These are phyloP conservation scores for Ogataea pini DNA, from an alignment of 805 yeast genomes.

Conservation along the genomic window DNA sequence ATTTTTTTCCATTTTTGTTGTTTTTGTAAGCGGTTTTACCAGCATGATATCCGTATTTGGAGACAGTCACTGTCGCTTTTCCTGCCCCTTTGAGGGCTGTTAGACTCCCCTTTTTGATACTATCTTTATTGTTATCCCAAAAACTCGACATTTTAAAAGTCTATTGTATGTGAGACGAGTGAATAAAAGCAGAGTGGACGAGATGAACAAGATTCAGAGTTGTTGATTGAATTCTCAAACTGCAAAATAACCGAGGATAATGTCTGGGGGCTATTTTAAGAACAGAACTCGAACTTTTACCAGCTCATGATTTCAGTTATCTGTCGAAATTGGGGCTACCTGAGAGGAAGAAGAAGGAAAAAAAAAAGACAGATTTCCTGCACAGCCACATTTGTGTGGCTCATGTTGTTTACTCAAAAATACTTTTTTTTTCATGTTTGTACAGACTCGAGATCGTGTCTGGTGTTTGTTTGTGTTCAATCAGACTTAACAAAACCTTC, in stretches of 20 bases:
- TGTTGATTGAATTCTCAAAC: no score
- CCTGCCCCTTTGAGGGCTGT: slow-evolving; percentile 54
- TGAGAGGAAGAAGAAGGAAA: background rate
- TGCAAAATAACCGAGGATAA: background rate
- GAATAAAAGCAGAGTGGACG: no score
- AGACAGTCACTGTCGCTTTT: slow-evolving; percentile 47
- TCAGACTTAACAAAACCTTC: no score
- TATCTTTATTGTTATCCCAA: slow-evolving; percentile 54
- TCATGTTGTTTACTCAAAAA: background rate
- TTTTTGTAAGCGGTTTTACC: slow-evolving; percentile 53
- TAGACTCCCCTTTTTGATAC: slow-evolving; percentile 49
- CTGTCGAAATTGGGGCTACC: background rate
- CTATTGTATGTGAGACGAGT: background rate
- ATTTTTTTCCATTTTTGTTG: slow-evolving; percentile 31
- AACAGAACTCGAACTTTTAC: background rate
- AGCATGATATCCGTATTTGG: slow-evolving; percentile 46
- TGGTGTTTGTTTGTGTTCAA: no score
- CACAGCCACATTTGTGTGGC: background rate
- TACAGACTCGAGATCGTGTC: no score
- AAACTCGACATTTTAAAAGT: slow-evolving; percentile 28
- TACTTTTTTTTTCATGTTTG: background rate
- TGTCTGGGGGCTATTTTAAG: background rate
- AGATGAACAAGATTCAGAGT: no score
- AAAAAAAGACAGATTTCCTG: background rate
- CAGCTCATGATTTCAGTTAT: background rate